Base-by-base conservation (phyloP, 768 basidiomycete genomes). In the Tricholoma sp. region DNA sequence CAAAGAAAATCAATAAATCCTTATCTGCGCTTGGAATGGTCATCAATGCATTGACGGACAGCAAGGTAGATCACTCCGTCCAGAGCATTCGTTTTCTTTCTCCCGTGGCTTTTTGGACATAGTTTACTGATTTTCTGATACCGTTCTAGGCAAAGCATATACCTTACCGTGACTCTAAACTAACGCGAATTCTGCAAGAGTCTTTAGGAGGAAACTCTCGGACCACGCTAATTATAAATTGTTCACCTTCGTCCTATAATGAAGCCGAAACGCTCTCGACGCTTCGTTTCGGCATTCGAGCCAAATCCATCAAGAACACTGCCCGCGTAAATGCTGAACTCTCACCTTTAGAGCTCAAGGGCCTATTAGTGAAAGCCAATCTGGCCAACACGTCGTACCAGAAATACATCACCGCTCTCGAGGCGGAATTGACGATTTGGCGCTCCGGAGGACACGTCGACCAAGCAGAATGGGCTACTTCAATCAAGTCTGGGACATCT, bases 241-340 rank as follows among this genome's bases (percentile, higher is more conserved):
- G 97, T 68, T 99, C 97, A 16, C 97, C 97, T 16, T 95, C 94
- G 1, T 86, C 91, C 0, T 99, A 94, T 76, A 99, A 99, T 67
- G 97, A 98, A 71, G 79, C 91, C 2, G 97, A 99, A 72, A 99
- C 97, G 0, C 79, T 99, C 32, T 90, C 89, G 2, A 99, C 97
- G 3, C 83, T 99, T n/a, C 89, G 97, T 22, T 99, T 99, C 71
- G 97, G 97, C 79, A 98, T 98, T 70, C 92, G 97, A 62, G 96
- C 97, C n/a, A 99, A 99, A 74, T 91, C 92, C n/a, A 99, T 99
- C 84, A 98, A 98, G 91, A 99, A 99, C 74, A 92, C 91, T 59
- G 97, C 97, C 59, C 90, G 97, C 47, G 92, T 99, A 75, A 99
- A 99, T 71, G 94, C 94, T 54, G 97, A 99, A 72, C 82, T 99